These are phyloP conservation scores for Trichoderma oligosporum DNA, from an alignment of 2,329 filamentous ascomycete species.

Conservation along the genomic window DNA sequence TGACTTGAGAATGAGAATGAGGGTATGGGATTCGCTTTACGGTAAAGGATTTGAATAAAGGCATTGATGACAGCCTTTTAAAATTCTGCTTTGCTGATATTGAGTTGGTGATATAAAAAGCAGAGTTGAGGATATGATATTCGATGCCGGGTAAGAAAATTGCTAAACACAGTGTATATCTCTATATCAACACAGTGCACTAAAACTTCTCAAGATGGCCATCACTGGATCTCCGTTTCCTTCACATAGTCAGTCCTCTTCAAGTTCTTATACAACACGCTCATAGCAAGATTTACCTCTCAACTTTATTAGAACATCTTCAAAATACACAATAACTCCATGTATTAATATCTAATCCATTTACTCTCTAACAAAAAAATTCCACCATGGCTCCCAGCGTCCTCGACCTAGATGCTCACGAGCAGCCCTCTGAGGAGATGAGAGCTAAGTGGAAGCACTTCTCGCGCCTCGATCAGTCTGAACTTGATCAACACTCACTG, in stretches of 20 bases:
- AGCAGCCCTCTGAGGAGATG: constrained; percentile 69
- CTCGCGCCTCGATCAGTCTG: constrained; percentile 54
- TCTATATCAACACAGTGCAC: background rate
- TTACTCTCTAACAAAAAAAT: background rate
- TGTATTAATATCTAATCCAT: too few relatives aligned
- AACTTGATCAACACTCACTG: constrained; percentile 50
- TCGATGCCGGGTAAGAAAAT: background rate
- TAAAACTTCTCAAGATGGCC: background rate
- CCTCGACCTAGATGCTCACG: constrained; percentile 65
- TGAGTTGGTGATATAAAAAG: background rate
- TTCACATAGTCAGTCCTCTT: too few relatives aligned
- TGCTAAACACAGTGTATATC: background rate
- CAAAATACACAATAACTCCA: too few relatives aligned
- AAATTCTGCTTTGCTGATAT: background rate
- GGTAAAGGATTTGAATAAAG: background rate
- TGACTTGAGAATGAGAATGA: background rate
- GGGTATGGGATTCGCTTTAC: background rate
- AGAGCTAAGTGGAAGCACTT: constrained; percentile 72
- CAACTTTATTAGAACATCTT: too few relatives aligned
- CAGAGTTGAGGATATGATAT: too few relatives aligned
- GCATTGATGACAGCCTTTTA: background rate
- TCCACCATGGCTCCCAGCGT: constrained; percentile 28
- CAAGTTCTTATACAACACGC: too few relatives aligned
- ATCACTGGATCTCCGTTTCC: background rate
- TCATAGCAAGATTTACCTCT: too few relatives aligned